Percentiles rank a stretch among this genome's conserved stretches.
Conservation (phyloP, 1,139 yeast species). For the Suhomyces wounanorum region DNA sequence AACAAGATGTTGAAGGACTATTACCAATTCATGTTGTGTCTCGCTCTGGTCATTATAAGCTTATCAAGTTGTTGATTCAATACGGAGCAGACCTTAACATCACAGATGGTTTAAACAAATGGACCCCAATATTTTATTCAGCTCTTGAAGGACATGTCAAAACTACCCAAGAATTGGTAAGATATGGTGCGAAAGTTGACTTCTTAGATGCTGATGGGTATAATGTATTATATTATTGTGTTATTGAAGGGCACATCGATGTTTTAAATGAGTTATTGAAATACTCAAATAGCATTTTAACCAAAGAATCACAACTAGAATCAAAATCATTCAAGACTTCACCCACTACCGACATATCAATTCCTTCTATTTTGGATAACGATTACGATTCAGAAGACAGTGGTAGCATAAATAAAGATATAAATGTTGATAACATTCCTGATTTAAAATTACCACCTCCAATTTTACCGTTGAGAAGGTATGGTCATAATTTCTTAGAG, state of each 20-base stretch:
- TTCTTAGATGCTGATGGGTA: slow-evolving; percentile 82
- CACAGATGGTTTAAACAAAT: slow-evolving; percentile 80
- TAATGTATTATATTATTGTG: slow-evolving; percentile 84
- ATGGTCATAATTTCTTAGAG: slow-evolving; percentile 94
- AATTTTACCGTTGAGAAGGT: slow-evolving; percentile 85
- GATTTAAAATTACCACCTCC: slow-evolving; percentile 95
- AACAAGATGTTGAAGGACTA: slow-evolving; percentile 84
- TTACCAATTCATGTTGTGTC: slow-evolving; percentile 88
- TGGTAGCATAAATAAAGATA: slow-evolving; percentile 27
- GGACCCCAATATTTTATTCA: slow-evolving; percentile 94
- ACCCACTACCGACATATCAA: slow-evolving; percentile 5
- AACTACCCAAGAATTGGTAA: slow-evolving; percentile 70
- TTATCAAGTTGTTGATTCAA: slow-evolving; percentile 66
- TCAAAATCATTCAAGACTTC: slow-evolving; percentile 3
- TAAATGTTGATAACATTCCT: slow-evolving; percentile 73
- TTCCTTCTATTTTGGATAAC: slow-evolving; percentile 21
- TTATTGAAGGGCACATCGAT: slow-evolving; percentile 88
- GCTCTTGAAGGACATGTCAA: slow-evolving; percentile 80
- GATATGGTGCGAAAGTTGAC: slow-evolving; percentile 70
- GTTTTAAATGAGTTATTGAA: slow-evolving; percentile 68
- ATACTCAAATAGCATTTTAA: slow-evolving; percentile 22
- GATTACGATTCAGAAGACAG: slow-evolving; percentile 46
- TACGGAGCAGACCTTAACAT: slow-evolving; percentile 81
- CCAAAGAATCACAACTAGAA: slow-evolving; percentile 7
- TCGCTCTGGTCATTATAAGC: slow-evolving; percentile 71